Conservation (phyloP, 2,329 filamentous ascomycete genomes). For the Lachnellula cervina region DNA sequence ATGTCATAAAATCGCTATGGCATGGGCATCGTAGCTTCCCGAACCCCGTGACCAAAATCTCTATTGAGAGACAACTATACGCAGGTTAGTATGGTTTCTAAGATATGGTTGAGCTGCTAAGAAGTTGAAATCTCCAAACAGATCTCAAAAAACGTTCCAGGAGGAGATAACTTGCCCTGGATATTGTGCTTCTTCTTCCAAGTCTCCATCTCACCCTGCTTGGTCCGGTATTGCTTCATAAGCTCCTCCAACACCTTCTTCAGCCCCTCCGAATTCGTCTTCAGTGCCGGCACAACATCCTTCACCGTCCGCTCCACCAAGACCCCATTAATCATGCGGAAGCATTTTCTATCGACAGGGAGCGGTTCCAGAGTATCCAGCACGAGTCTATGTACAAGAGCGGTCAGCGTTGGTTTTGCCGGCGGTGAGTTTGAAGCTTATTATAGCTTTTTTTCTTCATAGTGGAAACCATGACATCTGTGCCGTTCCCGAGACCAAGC, state of each 20-base stretch:
- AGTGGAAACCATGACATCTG: not conserved
- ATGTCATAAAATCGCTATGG: not conserved
- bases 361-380: constrained; percentile 86
- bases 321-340: constrained; percentile 97
- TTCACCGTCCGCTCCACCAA: constrained; percentile 89
- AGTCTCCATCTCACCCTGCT: constrained; percentile 92
- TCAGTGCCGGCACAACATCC: constrained; percentile 84
- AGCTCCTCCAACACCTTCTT: constrained; percentile 92
- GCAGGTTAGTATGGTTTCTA: too few species aligned
- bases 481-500: constrained; percentile 1
- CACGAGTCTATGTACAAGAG: constrained; percentile 59
- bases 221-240: constrained; percentile 91
- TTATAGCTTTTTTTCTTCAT: constrained; percentile 7
- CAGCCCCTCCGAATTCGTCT: constrained; percentile 89
- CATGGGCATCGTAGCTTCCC: constrained; percentile 3
- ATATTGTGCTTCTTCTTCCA: constrained; percentile 98
- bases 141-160: too few species aligned
- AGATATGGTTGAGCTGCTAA: too few species aligned
- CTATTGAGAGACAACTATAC: constrained; percentile 66
- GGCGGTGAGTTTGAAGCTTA: constrained; percentile 22
- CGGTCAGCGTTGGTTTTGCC: constrained; percentile 34
- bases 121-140: too few species aligned
- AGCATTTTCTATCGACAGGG: constrained; percentile 84
- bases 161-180: constrained; percentile 38
- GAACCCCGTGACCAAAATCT: constrained; percentile 7